phyloP scores from a whole-genome alignment of 1,284 basidiomycete genomes.

The Cystobasidiaceae sp. region DNA sequence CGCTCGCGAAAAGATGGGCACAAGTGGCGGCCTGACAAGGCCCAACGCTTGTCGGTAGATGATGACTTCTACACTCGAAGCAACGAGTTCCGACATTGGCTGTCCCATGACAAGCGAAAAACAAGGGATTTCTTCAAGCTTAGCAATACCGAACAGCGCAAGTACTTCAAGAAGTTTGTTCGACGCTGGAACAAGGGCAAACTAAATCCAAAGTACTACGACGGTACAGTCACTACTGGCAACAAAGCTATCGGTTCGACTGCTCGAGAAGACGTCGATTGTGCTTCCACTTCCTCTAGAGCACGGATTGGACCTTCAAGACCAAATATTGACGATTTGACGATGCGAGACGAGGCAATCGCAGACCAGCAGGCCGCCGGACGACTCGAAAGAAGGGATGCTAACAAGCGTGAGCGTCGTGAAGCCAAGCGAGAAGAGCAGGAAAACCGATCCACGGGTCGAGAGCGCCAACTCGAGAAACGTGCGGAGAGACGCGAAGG shows the following conservation, averaged over 20 bases:
- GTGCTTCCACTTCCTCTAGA: background rate
- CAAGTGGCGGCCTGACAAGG: background rate
- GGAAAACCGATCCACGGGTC: slow-evolving; percentile 29
- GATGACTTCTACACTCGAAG: slow-evolving; percentile 18
- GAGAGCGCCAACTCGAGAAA: slow-evolving; percentile 31
- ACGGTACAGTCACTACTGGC: slow-evolving; percentile 1
- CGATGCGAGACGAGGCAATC: slow-evolving; percentile 13
- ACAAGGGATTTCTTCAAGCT: slow-evolving; percentile 14
- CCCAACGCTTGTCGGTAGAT: slow-evolving; percentile 5
- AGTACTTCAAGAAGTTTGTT: slow-evolving; percentile 32
- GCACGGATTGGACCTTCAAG: slow-evolving; percentile 1
- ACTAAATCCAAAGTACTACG: slow-evolving; percentile 15
- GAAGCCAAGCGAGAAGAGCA: slow-evolving; percentile 30
- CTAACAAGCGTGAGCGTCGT: slow-evolving; percentile 19
- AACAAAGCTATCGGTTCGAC: background rate
- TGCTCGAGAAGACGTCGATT: no score
- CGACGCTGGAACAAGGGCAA: slow-evolving; percentile 31
- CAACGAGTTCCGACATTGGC: slow-evolving; percentile 26
- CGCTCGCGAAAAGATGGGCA: background rate
- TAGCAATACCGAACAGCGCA: slow-evolving; percentile 17
- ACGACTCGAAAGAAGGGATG: background rate
- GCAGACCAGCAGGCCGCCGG: background rate
- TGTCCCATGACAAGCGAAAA: slow-evolving; percentile 10
- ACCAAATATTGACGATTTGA: slow-evolving; percentile 18
- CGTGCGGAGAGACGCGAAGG: slow-evolving; percentile 16